A percentile compares a stretch with the other conserved stretches of the same genome.
Conservation (phyloP, 306 rosid genomes). For the Cucurbita ficifolia region DNA sequence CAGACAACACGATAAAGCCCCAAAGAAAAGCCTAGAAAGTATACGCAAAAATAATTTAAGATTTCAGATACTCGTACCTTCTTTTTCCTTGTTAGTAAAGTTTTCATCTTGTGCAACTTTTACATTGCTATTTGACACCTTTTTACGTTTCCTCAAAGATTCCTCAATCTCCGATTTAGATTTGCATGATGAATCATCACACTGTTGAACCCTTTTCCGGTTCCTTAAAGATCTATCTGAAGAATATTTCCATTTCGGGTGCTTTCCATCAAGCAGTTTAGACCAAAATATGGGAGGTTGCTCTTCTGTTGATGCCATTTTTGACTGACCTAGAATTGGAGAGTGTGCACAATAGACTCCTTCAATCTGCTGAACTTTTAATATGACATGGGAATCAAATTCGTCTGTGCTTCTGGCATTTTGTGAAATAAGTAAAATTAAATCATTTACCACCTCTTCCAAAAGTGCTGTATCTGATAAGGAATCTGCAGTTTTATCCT, state of each 20-base stretch:
- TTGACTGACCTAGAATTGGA: slow-evolving; percentile 40
- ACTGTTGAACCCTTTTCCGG: slow-evolving; percentile 43
- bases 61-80: slow-evolving; percentile 35
- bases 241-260: slow-evolving; percentile 55
- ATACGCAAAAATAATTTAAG: slow-evolving; percentile 4
- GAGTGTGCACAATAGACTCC: slow-evolving; percentile 26
- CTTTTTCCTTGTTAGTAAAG: slow-evolving; percentile 16
- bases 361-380: slow-evolving; percentile 48
- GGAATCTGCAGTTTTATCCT: slow-evolving; percentile 13
- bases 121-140: slow-evolving; percentile 23
- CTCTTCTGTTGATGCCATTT: slow-evolving; percentile 21
- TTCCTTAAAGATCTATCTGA: slow-evolving; percentile 44
- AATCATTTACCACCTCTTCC: slow-evolving; percentile 33
- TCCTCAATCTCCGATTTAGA: slow-evolving; percentile 25
- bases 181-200: slow-evolving; percentile 20
- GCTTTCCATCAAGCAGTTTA: slow-evolving; percentile 50
- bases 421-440: slow-evolving; percentile 33
- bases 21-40: background rate
- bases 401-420: slow-evolving; percentile 24
- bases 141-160: slow-evolving; percentile 40
- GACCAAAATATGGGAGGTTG: slow-evolving; percentile 55
- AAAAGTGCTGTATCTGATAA: slow-evolving; percentile 19
- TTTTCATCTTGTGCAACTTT: slow-evolving; percentile 30
- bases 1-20: background rate
- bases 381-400: slow-evolving; percentile 26